Evolutionary conservation across 1,284 basidiomycete species (phyloP).

Genomic region (Ustilago trichophora): DNA sequence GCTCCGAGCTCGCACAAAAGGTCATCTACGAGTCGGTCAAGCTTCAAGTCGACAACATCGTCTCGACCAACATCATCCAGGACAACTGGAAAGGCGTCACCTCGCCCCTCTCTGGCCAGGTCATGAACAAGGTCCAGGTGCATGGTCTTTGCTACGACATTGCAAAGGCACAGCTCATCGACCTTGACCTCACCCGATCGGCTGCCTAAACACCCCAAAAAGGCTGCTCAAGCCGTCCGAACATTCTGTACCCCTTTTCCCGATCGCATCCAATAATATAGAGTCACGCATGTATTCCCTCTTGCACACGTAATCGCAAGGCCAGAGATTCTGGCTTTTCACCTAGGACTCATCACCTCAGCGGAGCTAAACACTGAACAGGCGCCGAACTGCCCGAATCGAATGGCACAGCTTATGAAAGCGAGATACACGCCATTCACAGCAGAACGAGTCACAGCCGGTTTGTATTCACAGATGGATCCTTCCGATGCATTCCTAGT

Average conservation of each 20-base stretch:
- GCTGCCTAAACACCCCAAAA: conserved; percentile 67
- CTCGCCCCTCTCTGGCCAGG: conserved; percentile 57
- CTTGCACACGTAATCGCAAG: conserved; percentile 5
- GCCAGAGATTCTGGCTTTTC: not conserved
- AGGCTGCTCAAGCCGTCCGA: not conserved
- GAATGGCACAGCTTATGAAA: too few relatives aligned
- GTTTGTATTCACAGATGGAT: too few relatives aligned
- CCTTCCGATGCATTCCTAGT: too few relatives aligned
- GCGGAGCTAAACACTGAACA: too few relatives aligned
- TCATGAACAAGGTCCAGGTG: conserved; percentile 58
- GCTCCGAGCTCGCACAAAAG: conserved; percentile 25
- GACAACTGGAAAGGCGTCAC: conserved; percentile 78
- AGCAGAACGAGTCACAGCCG: too few relatives aligned
- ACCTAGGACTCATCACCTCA: too few relatives aligned
- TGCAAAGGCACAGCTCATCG: conserved; percentile 49
- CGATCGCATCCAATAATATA: not conserved
- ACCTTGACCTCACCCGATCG: conserved; percentile 29
- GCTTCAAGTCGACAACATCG: conserved; percentile 78
- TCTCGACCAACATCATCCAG: conserved; percentile 73
- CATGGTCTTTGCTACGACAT: conserved; percentile 62
- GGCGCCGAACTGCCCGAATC: too few relatives aligned
- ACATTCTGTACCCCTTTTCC: not conserved
- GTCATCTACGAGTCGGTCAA: conserved; percentile 72
- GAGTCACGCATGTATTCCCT: conserved; percentile 14
- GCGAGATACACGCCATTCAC: too few relatives aligned